Evolutionary conservation across 2,329 filamentous ascomycete species (phyloP), one percentile per base, ranked within the genome.

Genomic region (Fusarium sp.): DNA sequence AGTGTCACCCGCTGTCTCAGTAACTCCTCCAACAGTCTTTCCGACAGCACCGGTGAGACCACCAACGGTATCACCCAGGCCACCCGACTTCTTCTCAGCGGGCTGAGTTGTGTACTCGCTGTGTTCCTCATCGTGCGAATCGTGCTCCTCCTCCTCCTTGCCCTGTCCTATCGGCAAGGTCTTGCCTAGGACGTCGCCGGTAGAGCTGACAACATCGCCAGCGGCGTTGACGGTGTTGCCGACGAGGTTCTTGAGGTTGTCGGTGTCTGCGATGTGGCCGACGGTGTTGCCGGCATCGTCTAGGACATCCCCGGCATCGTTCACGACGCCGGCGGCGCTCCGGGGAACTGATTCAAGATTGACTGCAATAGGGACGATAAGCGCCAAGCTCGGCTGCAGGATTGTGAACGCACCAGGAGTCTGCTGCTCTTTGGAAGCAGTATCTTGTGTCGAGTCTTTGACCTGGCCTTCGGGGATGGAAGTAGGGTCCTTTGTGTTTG

Each of bases 271-370:
- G 65, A 87, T 80, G 69, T 80, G 85, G 64, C 85, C 86, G 48
- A 87, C 77, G 10, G 79, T 81, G 61, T 86, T 85, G 61, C 85
- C 86, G 13, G 83, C 76, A 13, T 84, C 79, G 66, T 87, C 85
- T 41, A 87, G 78, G 20, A 87, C 83, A 18, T 86, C 85, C 18
- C 86, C 86, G 24, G 80, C 76, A 68, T 86, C 84, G 77, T 83
- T 85, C 61, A 87, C 86, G 58, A 83, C 80, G 39, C 84, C 82
- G 20, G 82, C 84, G 54, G 81, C 81, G 14, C 85, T 83, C 61
- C 83, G 77, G 33, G 82, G 82, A 48, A 83, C 75, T 52, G 77
- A 77, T 27, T 81, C 67, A 50, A 76, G 61, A 45, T 81, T 79
- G 69, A 79, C 80, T 82, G 65, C 68, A 74, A 78, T 65, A 60